Percentiles rank a stretch among this genome's conserved stretches.
Conservation (phyloP, 257 asterid genomes). For the Eustoma russellianum region DNA sequence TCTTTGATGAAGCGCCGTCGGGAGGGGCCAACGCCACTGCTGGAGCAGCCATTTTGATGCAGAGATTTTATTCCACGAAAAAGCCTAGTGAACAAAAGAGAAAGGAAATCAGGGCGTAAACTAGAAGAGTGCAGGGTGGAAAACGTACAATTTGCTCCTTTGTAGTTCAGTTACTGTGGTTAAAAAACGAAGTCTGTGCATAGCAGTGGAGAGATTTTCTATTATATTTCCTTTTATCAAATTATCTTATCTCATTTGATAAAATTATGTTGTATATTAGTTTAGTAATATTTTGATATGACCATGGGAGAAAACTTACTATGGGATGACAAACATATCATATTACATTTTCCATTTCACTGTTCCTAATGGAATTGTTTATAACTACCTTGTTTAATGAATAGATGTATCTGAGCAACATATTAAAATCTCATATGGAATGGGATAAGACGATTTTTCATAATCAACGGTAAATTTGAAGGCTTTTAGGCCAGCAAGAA, state of each 20-base stretch:
- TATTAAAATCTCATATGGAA: constrained; percentile 32
- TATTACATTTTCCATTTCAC: no score
- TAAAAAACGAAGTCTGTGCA: no score
- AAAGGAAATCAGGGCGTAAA: background rate
- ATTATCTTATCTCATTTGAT: no score
- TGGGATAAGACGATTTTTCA: constrained; percentile 1
- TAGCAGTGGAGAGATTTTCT: no score
- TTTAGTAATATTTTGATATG: no score
- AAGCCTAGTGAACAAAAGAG: constrained; percentile 19
- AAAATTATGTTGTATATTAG: no score
- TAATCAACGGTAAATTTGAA: constrained; percentile 25
- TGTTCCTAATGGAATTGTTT: background rate
- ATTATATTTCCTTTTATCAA: no score
- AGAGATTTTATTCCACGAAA: constrained; percentile 5
- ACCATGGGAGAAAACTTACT: no score
- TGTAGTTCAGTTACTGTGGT: no score
- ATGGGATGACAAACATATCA: no score
- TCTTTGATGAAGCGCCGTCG: constrained; percentile 21
- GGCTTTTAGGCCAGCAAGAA: constrained; percentile 41
- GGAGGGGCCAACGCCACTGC: constrained; percentile 34
- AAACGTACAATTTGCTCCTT: no score
- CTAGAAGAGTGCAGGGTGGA: no score
- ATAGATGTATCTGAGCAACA: constrained; percentile 26
- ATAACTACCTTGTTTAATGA: constrained; percentile 15
- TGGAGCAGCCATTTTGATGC: constrained; percentile 50